A percentile compares a stretch with the other conserved stretches of the same genome.
These are phyloP conservation scores for Hypholoma fasciculare DNA, from an alignment of 768 basidiomycete genomes.

Conservation along the genomic window DNA sequence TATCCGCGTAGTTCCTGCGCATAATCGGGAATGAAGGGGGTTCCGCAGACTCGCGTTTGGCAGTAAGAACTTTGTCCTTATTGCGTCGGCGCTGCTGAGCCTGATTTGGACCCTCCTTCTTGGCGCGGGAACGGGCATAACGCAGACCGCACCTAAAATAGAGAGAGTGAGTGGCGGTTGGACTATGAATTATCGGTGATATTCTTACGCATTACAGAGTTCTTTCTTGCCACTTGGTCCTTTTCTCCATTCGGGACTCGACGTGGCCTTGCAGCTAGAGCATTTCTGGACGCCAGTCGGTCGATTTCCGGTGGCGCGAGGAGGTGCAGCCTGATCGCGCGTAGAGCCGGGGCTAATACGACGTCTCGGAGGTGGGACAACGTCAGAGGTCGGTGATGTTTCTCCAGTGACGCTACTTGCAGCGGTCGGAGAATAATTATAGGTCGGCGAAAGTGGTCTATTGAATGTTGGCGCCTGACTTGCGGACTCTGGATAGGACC, in stretches of 20 bases:
- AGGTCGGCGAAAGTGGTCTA: conserved; percentile 26
- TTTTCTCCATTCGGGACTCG: conserved; percentile 91
- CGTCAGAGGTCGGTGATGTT: conserved; percentile 36
- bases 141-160: conserved; percentile 73
- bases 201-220: conserved; percentile 85
- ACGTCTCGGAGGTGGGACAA: conserved; percentile 58
- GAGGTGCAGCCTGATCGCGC: conserved; percentile 45
- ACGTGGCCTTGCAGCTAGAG: conserved; percentile 77
- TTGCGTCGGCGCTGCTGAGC: conserved; percentile 55
- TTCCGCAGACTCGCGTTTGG: conserved; percentile 43
- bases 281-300: conserved; percentile 74
- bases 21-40: conserved; percentile 46
- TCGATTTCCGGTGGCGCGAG: conserved; percentile 58
- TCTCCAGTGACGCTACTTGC: conserved; percentile 25
- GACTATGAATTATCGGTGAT: conserved; percentile 9
- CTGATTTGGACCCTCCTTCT: conserved; percentile 72
- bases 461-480: conserved; percentile 17
- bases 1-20: conserved; percentile 50
- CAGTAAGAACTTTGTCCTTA: conserved; percentile 49
- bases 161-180: background rate
- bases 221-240: conserved; percentile 90
- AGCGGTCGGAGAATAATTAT: conserved; percentile 33
- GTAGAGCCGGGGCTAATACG: conserved; percentile 53
- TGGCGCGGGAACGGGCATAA: conserved; percentile 85
- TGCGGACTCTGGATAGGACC: conserved; percentile 24